Percentiles rank a stretch among this genome's conserved stretches.
Conservation (phyloP, 2,329 filamentous ascomycete genomes). For the Pseudogymnoascus verrucosus region DNA sequence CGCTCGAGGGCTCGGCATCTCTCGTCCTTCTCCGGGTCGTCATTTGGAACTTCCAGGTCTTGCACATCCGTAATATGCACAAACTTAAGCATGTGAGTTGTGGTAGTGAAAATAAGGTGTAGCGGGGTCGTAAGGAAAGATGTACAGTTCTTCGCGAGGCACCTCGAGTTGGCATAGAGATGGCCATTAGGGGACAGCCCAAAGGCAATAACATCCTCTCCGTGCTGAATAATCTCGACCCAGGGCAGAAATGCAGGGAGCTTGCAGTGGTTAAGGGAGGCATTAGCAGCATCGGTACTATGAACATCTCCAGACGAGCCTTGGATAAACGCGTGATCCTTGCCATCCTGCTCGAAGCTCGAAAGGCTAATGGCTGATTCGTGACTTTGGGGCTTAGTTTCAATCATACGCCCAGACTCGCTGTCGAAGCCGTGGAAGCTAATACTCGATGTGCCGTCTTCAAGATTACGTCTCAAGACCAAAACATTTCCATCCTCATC, state of each 20-base stretch:
- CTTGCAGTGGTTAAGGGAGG: slow-evolving; percentile 17
- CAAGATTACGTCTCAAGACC: neutral
- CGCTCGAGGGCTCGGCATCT: slow-evolving; percentile 87
- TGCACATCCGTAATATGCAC: slow-evolving; percentile 65
- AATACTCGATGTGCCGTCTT: slow-evolving; percentile 13
- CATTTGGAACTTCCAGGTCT: slow-evolving; percentile 71
- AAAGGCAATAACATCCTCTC: slow-evolving; percentile 23
- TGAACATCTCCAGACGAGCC: slow-evolving; percentile 22
- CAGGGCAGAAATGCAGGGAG: slow-evolving; percentile 28
- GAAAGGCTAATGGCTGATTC: slow-evolving; percentile 16
- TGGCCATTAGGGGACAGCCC: slow-evolving; percentile 70
- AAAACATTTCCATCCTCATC: neutral
- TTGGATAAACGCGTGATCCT: slow-evolving; percentile 22
- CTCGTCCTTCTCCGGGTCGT: slow-evolving; percentile 88
- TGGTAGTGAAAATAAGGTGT: slow-evolving; percentile 88
- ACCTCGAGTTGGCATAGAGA: slow-evolving; percentile 67
- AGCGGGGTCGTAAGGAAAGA: slow-evolving; percentile 76
- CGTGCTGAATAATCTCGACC: slow-evolving; percentile 24
- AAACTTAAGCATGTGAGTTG: slow-evolving; percentile 88
- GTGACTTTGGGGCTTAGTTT: slow-evolving; percentile 15
- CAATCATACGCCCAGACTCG: slow-evolving; percentile 23
- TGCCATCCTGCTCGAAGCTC: slow-evolving; percentile 19
- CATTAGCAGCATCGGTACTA: slow-evolving; percentile 17
- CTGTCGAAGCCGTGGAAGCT: slow-evolving; percentile 21
- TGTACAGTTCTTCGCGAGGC: slow-evolving; percentile 79